phyloP scores from a whole-genome alignment of 495 filamentous ascomycete species.

The Daldinia decipiens region DNA sequence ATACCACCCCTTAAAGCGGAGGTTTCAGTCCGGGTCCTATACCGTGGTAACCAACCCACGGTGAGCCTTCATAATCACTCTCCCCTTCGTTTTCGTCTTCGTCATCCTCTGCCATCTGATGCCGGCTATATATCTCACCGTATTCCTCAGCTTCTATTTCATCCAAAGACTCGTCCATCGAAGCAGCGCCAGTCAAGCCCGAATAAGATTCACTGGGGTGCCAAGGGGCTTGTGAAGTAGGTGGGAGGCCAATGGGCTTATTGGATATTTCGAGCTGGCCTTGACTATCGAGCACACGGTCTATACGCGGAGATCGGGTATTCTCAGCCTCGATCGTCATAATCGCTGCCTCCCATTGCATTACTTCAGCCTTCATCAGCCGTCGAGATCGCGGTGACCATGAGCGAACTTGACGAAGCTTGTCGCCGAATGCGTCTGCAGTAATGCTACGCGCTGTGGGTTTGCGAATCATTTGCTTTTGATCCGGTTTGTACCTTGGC shows the following conservation, averaged over 20 bases:
- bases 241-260: not conserved
- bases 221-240: slow-evolving; percentile 8
- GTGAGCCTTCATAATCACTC: slow-evolving; percentile 13
- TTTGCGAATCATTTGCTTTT: slow-evolving; percentile 22
- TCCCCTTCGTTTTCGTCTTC: slow-evolving; percentile 19
- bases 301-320: not conserved
- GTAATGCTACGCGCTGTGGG: slow-evolving; percentile 21
- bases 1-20: slow-evolving; percentile 5
- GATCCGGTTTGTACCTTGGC: slow-evolving; percentile 9
- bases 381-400: slow-evolving; percentile 42
- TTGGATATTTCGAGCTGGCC: not conserved
- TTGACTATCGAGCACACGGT: not conserved
- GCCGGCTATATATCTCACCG: slow-evolving; percentile 16
- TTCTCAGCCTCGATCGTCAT: slow-evolving; percentile 42
- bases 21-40: slow-evolving; percentile 16
- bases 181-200: not conserved
- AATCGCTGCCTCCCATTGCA: slow-evolving; percentile 44
- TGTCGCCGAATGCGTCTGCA: slow-evolving; percentile 35
- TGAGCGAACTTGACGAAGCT: slow-evolving; percentile 37
- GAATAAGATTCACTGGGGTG: slow-evolving; percentile 13
- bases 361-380: slow-evolving; percentile 37
- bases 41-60: slow-evolving; percentile 20
- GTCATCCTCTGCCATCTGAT: slow-evolving; percentile 34
- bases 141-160: slow-evolving; percentile 12
- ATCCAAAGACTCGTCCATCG: not conserved